These are phyloP conservation scores for Alnus glutinosa DNA, from an alignment of 306 rosid species.

Conservation along the genomic window DNA sequence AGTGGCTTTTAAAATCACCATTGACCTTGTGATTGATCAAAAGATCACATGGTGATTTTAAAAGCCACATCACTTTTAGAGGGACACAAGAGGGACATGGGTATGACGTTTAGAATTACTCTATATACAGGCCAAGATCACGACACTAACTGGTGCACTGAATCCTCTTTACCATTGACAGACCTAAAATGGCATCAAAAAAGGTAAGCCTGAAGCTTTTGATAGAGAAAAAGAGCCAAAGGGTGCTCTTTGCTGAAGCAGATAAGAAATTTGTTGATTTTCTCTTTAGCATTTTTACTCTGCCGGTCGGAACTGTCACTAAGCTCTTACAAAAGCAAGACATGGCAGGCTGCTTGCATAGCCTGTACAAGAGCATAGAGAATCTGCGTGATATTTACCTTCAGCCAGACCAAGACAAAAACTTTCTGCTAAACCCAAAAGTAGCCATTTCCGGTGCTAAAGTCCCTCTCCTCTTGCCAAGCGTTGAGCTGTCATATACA, in stretches of 20 bases:
- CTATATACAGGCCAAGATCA: no score
- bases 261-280: not conserved
- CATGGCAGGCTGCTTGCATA: conserved; percentile 17
- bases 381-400: not conserved
- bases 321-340: not conserved
- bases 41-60: no score
- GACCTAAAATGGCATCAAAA: not conserved
- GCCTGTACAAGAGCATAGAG: conserved; percentile 24
- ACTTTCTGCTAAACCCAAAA: conserved; percentile 1
- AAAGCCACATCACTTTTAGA: no score
- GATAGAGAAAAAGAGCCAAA: not conserved
- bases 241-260: not conserved
- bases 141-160: no score
- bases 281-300: not conserved
- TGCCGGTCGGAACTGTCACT: not conserved
- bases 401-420: not conserved
- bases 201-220: not conserved
- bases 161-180: not conserved
- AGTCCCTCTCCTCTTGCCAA: not conserved
- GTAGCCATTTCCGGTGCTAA: not conserved
- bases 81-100: no score
- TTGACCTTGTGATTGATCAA: no score
- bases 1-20: no score
- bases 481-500: not conserved
- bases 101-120: no score